A percentile compares a stretch with the other conserved stretches of the same genome.
These are phyloP conservation scores for Sugiyamaella pinicola DNA, from an alignment of 1,139 yeast species.

Conservation along the genomic window DNA sequence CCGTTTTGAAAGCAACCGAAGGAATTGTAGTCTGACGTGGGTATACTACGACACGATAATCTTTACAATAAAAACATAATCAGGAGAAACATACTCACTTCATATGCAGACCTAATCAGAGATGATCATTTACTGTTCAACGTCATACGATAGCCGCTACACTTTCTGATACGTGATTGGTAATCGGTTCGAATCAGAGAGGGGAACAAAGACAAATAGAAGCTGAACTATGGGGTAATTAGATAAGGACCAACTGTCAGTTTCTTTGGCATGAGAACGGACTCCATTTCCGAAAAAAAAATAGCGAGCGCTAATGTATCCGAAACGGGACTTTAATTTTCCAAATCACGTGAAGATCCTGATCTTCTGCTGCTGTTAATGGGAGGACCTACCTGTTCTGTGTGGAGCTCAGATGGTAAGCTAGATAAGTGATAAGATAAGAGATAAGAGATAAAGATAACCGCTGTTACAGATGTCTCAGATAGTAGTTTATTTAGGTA, in stretches of 20 bases:
- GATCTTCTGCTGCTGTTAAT: neutral
- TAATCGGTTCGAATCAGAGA: no score
- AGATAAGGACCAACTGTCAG: no score
- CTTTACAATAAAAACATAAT: neutral
- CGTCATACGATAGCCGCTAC: neutral
- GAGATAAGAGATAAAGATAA: neutral
- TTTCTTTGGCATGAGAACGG: neutral
- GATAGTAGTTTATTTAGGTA: neutral
- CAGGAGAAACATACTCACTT: neutral
- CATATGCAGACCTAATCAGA: neutral
- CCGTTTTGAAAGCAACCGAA: neutral
- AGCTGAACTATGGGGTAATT: neutral
- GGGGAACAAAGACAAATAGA: neutral
- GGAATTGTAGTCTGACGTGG: conserved; percentile 2
- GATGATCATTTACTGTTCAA: neutral
- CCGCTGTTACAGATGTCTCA: neutral
- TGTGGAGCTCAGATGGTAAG: no score
- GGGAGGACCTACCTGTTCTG: no score
- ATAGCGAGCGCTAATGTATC: neutral
- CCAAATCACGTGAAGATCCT: neutral
- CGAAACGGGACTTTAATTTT: neutral
- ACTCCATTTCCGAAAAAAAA: neutral
- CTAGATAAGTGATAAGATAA: neutral
- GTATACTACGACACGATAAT: neutral
- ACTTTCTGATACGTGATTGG: no score